Conservation (phyloP, 1,284 basidiomycete species). For the Trametes pubescens region DNA sequence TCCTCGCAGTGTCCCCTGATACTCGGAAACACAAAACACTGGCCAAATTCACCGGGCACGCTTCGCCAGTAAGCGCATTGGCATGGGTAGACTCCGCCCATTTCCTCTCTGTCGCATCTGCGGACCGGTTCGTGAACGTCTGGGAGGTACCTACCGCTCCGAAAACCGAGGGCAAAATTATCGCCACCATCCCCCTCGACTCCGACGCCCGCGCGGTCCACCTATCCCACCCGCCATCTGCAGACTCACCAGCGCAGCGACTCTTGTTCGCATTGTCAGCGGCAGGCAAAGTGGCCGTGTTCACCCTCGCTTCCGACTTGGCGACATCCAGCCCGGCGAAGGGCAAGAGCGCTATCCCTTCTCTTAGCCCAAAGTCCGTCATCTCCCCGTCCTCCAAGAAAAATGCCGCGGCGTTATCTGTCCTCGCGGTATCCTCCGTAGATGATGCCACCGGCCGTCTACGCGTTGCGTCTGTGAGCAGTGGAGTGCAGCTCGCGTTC, state of each 20-base stretch:
- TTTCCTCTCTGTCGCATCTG: conserved; percentile 78
- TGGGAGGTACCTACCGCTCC: conserved; percentile 57
- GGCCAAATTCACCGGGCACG: conserved; percentile 71
- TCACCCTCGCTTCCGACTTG: conserved; percentile 64
- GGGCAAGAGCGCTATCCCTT: conserved; percentile 56
- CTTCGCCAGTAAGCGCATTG: conserved; percentile 61
- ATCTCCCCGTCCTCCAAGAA: conserved; percentile 54
- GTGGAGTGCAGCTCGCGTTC: conserved; percentile 75
- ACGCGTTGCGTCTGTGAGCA: conserved; percentile 66
- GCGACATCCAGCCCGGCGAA: conserved; percentile 46
- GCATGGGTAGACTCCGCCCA: conserved; percentile 59
- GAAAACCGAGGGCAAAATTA: conserved; percentile 59
- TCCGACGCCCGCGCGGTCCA: conserved; percentile 68
- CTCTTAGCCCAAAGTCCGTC: conserved; percentile 59
- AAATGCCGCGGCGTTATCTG: conserved; percentile 46
- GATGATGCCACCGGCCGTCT: conserved; percentile 55
- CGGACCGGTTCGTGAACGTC: conserved; percentile 78
- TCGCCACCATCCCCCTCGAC: conserved; percentile 74
- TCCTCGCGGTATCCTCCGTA: conserved; percentile 59
- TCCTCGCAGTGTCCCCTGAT: conserved; percentile 50
- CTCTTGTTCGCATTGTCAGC: conserved; percentile 68
- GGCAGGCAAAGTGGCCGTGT: conserved; percentile 73
- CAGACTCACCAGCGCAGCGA: conserved; percentile 43
- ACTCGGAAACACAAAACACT: conserved; percentile 54
- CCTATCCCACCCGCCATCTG: conserved; percentile 46